Conservation (phyloP, 2,329 filamentous ascomycete genomes). For the Alternaria arborescens region DNA sequence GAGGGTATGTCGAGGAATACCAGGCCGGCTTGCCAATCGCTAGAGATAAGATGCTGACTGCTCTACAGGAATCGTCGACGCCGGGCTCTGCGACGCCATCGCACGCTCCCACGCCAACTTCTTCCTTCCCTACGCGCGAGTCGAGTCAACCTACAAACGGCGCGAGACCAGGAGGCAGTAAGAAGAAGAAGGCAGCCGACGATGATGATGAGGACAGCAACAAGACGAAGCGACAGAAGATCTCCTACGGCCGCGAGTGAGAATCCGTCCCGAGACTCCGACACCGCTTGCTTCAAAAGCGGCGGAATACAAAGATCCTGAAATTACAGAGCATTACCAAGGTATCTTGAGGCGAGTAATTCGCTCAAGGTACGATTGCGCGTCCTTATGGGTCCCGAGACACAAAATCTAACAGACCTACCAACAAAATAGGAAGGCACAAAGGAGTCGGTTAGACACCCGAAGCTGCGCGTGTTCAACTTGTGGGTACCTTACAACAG, state of each 20-base stretch:
- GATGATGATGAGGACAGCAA: conserved; percentile 58
- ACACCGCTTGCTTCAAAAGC: background rate
- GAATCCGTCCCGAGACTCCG: conserved; percentile 3
- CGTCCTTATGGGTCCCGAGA: conserved; percentile 37
- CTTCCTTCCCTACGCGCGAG: conserved; percentile 57
- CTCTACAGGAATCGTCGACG: conserved; percentile 49
- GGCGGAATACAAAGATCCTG: conserved; percentile 7
- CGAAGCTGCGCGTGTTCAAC: conserved; percentile 11
- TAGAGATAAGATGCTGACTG: conserved; percentile 22
- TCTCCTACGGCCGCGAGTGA: conserved; percentile 60
- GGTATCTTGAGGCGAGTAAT: conserved; percentile 13
- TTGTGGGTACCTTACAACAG: conserved; percentile 12
- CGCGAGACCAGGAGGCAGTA: conserved; percentile 50
- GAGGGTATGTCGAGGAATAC: conserved; percentile 39
- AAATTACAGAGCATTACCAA: conserved; percentile 13
- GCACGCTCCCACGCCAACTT: conserved; percentile 59
- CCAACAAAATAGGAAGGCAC: conserved; percentile 33
- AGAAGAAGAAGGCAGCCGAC: conserved; percentile 56
- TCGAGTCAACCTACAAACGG: conserved; percentile 55
- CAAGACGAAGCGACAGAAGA: conserved; percentile 60
- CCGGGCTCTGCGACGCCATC: conserved; percentile 52
- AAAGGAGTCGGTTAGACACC: conserved; percentile 10
- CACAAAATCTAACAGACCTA: conserved; percentile 20
- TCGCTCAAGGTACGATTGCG: conserved; percentile 28
- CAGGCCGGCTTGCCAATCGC: background rate